These are phyloP conservation scores for Ambispora gerdemannii DNA, from an alignment of 192 early-diverging fungal species.

Conservation along the genomic window DNA sequence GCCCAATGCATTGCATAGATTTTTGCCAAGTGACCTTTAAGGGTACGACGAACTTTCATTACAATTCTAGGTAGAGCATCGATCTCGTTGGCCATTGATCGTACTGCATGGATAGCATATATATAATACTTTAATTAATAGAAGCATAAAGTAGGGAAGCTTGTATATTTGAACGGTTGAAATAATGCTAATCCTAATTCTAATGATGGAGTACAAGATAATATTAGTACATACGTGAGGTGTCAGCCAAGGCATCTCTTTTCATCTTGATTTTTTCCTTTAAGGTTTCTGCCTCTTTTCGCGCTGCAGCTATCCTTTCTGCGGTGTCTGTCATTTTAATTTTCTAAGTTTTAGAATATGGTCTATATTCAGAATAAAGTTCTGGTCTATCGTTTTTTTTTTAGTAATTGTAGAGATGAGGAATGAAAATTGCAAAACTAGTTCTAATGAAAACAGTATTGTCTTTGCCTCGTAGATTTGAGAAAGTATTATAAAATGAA, in stretches of 20 bases:
- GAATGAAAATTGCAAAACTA: no score
- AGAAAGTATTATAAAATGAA: no score
- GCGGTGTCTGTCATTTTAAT: conserved; percentile 73
- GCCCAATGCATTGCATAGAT: conserved; percentile 99
- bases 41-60: conserved; percentile 94
- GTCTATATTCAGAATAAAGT: neutral
- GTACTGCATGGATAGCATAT: conserved; percentile 55
- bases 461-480: no score
- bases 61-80: conserved; percentile 83
- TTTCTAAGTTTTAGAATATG: neutral
- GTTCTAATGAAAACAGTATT: no score
- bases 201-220: neutral
- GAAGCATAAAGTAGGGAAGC: conserved; percentile 25
- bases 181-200: no score
- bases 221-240: conserved; percentile 71
- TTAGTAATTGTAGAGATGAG: no score
- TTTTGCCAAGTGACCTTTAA: conserved; percentile 98
- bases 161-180: no score
- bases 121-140: conserved; percentile 7
- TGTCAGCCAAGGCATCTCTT: conserved; percentile 91
- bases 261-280: conserved; percentile 96
- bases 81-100: conserved; percentile 78
- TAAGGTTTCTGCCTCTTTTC: conserved; percentile 92
- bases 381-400: no score
- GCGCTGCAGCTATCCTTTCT: conserved; percentile 83